These are phyloP conservation scores for Plectosphaerella sp. DNA, from an alignment of 2,329 filamentous ascomycete species.

Conservation along the genomic window DNA sequence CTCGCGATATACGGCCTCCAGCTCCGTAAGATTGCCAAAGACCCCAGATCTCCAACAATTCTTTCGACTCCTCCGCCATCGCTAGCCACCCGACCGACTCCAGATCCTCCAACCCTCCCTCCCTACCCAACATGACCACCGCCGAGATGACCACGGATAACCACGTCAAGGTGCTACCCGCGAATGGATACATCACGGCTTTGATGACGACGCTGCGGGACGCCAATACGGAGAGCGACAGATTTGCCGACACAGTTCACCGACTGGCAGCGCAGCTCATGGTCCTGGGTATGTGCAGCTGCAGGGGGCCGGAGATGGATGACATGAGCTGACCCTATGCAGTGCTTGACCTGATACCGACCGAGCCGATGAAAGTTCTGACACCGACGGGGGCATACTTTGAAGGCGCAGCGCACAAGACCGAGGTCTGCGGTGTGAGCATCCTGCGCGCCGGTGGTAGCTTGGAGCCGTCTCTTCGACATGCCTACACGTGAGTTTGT, in stretches of 20 bases:
- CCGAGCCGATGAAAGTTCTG: constrained; percentile 3
- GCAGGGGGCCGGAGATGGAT: not conserved
- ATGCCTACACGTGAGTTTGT: constrained; percentile 16
- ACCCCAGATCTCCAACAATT: too few relatives aligned
- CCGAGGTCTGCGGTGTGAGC: constrained; percentile 23
- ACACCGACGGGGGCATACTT: constrained; percentile 11
- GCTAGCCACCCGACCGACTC: too few relatives aligned
- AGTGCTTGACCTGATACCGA: constrained; percentile 9
- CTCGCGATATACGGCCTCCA: too few relatives aligned
- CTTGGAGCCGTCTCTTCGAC: constrained; percentile 20
- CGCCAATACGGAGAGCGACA: constrained; percentile 5
- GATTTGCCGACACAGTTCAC: constrained; percentile 8
- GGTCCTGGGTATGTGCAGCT: constrained; percentile 6
- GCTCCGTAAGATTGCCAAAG: too few relatives aligned
- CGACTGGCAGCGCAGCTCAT: constrained; percentile 9
- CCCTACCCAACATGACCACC: too few relatives aligned
- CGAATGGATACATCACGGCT: constrained; percentile 8
- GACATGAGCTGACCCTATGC: constrained; percentile 1
- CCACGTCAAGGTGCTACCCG: constrained; percentile 12
- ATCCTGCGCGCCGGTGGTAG: constrained; percentile 26
- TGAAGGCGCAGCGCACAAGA: constrained; percentile 4
- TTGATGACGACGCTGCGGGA: constrained; percentile 12
- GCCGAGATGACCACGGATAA: too few relatives aligned
- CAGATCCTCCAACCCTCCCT: too few relatives aligned
- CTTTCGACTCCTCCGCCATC: too few relatives aligned